Evolutionary conservation across 2,329 filamentous ascomycete genomes (phyloP), one percentile per base, ranked within the genome.

Genomic region (Acrocalymma vagum): DNA sequence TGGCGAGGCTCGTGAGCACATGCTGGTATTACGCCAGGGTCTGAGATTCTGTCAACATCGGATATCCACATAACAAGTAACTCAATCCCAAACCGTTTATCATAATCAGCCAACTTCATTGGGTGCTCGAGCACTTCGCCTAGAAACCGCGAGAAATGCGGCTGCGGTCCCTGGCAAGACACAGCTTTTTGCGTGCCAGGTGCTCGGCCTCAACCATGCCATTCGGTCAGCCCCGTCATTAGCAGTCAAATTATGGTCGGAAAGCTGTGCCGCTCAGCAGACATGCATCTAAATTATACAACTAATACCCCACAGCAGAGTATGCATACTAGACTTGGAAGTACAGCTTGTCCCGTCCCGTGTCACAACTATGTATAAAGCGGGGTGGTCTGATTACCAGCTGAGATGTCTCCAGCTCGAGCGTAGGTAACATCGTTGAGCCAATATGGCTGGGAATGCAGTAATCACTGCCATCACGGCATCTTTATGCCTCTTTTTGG

Each of bases 381-480:
- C 32, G 29, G 38, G 31, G 21, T 16, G 25, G 9, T n/a, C 37
- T 30, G 20, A 9, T 35, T 22, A 29, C 23, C 32, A 31, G 31
- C 14, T 23, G 21, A 17, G 23, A 23, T n/a, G 16, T 9, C 16
- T 10, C 15, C 10, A 27, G 22, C 29, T 23, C 29, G 17, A 28
- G n/a, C n/a, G n/a, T n/a, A n/a, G n/a, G n/a, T n/a, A n/a, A n/a
- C n/a, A 9, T 31, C 15, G 29, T 6, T 13, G 13, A 31, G 15
- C 29, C 38, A 48, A 20, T 27, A 65, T 65, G 60, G 53, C 46
- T 39, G 51, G 58, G 11, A 53, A 31, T 17, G 16, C 45, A 23
- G 32, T 55, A 22, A 14, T 60, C 25, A 57, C 53, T 17, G 48
- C 51, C 41, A 18, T 62, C 29, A 38, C 55, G 46, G 57, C 57